Conservation (phyloP, 148 eudicot genomes). For the Pouteria glomerata region DNA sequence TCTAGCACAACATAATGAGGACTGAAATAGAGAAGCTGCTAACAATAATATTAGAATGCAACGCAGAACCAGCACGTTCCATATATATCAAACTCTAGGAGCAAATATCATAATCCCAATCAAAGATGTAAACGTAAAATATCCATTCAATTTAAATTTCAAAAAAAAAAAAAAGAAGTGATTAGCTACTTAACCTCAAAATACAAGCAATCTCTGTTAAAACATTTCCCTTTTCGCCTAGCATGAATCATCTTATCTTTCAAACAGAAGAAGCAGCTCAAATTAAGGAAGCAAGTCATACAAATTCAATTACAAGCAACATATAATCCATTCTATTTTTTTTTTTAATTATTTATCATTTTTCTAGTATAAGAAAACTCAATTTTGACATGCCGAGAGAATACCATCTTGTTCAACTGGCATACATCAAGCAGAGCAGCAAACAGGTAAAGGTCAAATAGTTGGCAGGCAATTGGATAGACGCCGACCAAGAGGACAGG, state of each 20-base stretch:
- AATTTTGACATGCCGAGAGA: not conserved
- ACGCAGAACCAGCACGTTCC: not conserved
- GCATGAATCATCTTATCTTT: not conserved
- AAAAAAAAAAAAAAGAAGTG: not conserved
- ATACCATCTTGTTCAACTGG: not conserved
- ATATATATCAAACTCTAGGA: not conserved
- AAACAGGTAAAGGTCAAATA: not conserved
- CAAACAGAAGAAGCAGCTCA: not conserved
- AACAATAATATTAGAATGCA: not conserved
- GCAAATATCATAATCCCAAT: not conserved
- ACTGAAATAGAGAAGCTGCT: too few species aligned
- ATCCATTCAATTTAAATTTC: not conserved
- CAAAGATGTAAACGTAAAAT: not conserved
- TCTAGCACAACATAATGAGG: too few species aligned
- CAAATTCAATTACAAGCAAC: not conserved
- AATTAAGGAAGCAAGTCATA: not conserved
- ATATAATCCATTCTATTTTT: not conserved
- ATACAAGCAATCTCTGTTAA: not conserved
- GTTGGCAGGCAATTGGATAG: not conserved
- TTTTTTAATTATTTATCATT: not conserved
- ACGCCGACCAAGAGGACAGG: not conserved
- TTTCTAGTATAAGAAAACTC: not conserved
- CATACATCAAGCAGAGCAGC: not conserved
- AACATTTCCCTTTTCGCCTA: too few species aligned
- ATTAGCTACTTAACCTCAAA: not conserved